These are phyloP conservation scores for Phytophthora pseudosyringae DNA, from an alignment of 352 stramenopile species.

Conservation along the genomic window DNA sequence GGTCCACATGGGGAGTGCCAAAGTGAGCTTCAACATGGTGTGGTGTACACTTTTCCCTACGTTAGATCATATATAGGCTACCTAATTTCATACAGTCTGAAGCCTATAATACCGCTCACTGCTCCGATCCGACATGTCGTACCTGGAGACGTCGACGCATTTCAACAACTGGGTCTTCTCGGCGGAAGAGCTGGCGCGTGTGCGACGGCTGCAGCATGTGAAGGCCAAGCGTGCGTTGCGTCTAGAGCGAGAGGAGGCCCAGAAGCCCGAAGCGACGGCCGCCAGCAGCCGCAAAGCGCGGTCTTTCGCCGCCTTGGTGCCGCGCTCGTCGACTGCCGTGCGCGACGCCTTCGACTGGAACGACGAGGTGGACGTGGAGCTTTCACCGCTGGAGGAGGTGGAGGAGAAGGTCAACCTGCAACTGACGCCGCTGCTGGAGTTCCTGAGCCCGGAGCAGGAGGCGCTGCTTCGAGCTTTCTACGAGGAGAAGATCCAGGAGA, in stretches of 20 bases:
- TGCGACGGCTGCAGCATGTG: conserved; percentile 67
- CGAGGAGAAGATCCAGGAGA: conserved; percentile 84
- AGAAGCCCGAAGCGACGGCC: conserved; percentile 32
- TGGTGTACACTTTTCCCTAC: not conserved
- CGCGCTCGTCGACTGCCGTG: conserved; percentile 62
- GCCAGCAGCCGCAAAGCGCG: conserved; percentile 60
- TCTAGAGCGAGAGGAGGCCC: conserved; percentile 60
- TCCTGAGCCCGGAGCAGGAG: conserved; percentile 72
- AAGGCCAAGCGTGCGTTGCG: conserved; percentile 70
- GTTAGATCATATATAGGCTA: not conserved
- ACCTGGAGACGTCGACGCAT: conserved; percentile 85
- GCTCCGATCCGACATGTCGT: conserved; percentile 59
- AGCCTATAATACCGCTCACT: not conserved
- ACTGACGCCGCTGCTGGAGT: conserved; percentile 60
- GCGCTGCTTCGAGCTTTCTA: conserved; percentile 72
- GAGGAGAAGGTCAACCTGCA: conserved; percentile 64
- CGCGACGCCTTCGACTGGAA: conserved; percentile 80
- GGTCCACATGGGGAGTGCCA: conserved; percentile 19
- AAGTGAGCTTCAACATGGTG: conserved; percentile 30
- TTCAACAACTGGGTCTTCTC: conserved; percentile 92
- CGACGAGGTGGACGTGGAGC: conserved; percentile 63
- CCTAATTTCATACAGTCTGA: conserved; percentile 9
- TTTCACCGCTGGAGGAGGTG: conserved; percentile 46
- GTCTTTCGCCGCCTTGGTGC: conserved; percentile 82
- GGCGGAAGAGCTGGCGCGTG: conserved; percentile 56